Evolutionary conservation across 352 stramenopile species (phyloP).

Genomic region (Phytophthora citricola): DNA sequence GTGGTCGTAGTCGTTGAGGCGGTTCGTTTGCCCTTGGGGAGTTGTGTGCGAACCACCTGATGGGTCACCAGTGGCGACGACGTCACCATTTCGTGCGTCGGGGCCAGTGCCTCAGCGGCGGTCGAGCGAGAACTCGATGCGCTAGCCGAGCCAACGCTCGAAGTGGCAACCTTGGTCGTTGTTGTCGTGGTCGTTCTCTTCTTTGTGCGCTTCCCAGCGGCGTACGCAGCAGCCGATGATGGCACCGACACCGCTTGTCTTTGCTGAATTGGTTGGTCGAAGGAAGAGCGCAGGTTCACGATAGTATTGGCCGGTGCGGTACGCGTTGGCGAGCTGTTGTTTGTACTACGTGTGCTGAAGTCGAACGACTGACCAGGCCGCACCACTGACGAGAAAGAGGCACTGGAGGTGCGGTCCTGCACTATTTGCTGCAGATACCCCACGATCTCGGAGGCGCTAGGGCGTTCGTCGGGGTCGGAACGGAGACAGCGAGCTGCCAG

Average conservation of each 20-base stretch:
- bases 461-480: constrained; percentile 59
- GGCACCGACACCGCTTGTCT: constrained; percentile 11
- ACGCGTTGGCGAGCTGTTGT: constrained; percentile 21
- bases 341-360: constrained; percentile 28
- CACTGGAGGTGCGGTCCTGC: constrained; percentile 24
- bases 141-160: constrained; percentile 2
- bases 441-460: constrained; percentile 61
- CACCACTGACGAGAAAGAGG: constrained; percentile 24
- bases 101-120: constrained; percentile 14
- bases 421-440: constrained; percentile 58
- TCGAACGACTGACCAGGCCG: constrained; percentile 28
- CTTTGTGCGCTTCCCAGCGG: constrained; percentile 19
- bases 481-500: constrained; percentile 57
- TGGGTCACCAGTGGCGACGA: constrained; percentile 30
- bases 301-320: constrained; percentile 34
- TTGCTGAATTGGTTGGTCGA: constrained; percentile 10
- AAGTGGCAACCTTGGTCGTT: constrained; percentile 17
- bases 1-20: constrained; percentile 28
- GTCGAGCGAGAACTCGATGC: background rate
- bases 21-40: constrained; percentile 27
- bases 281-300: constrained; percentile 18
- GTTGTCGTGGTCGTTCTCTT: constrained; percentile 26
- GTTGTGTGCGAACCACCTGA: constrained; percentile 28
- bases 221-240: constrained; percentile 15
- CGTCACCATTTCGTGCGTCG: constrained; percentile 22